Base-by-base conservation (phyloP, 2,329 filamentous ascomycete species). In the Raffaelea albimanens region DNA sequence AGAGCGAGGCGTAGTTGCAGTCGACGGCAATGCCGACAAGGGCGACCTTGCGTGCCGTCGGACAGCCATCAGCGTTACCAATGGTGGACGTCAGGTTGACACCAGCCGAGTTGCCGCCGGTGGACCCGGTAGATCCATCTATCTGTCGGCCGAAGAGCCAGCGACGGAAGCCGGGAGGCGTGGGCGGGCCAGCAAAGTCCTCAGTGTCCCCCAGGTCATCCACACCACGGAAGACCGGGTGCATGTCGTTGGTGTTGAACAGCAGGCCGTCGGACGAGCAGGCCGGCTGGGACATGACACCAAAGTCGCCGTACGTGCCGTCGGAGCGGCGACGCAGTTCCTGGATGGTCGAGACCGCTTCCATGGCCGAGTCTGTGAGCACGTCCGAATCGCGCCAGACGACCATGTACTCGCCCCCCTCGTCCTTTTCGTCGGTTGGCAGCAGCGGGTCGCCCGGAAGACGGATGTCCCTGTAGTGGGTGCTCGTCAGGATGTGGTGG, bases 311-410 rank as follows among this genome's bases (percentile, higher is more conserved):
- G 16, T 33, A 20, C 3, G 5, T 22, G 42, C 22, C 50, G 46
- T 70, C 71, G 9, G 31, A 18, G 3, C 51, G 48, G 52, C 86
- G 78, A 66, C 80, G 85, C 56, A 93, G 64, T 53, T 91, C 83
- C 13, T 9, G 18, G n/a, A 36, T 10, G 18, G 39, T 44, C 16
- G 39, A n/a, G 20, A 70, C 66, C 47, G 76, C 75, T 34, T 67
- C 64, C n/a, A 59, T 59, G 52, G 58, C 44, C 13, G 36, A 38
- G 13, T 61, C 57, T 18, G 62, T 57, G 29, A 69, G 63, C 59
- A 96, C 80, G 63, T 98, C 93, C 23, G 89, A 95, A 61, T 97
- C 90, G 54, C 90, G 80, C 75, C 87, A 97, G 1, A 96, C 76
- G 33, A 96, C 74, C 90, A 98, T 93, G 60, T 79, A 84, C 52